These are phyloP conservation scores for Pyrus hybrid DNA, from an alignment of 331 rosid genomes.

Conservation along the genomic window DNA sequence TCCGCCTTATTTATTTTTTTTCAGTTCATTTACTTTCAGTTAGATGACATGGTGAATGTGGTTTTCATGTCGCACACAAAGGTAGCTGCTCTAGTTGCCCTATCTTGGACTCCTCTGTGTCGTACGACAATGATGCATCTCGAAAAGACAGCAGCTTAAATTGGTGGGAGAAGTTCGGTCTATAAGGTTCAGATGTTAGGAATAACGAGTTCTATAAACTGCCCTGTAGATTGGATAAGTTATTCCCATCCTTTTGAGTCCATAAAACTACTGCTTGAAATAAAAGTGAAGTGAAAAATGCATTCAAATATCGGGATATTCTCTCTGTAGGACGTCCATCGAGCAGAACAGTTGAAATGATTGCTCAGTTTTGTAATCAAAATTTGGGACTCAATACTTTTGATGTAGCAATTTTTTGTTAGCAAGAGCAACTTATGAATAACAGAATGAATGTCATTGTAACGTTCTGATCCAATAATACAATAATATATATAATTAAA, in stretches of 20 bases:
- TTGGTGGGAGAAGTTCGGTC: slow-evolving; percentile 74
- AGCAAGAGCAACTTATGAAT: too few relatives aligned
- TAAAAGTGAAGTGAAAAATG: not conserved
- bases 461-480: too few relatives aligned
- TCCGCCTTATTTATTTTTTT: not conserved
- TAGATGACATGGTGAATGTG: slow-evolving; percentile 36
- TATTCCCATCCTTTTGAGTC: slow-evolving; percentile 44
- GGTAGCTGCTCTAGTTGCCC: slow-evolving; percentile 53
- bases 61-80: slow-evolving; percentile 61
- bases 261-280: not conserved
- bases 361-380: not conserved
- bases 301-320: not conserved
- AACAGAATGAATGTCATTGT: too few relatives aligned
- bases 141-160: slow-evolving; percentile 34
- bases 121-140: slow-evolving; percentile 21
- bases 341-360: too few relatives aligned
- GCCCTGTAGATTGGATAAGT: slow-evolving; percentile 29
- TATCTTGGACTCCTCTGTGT: slow-evolving; percentile 33
- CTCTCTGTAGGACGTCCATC: too few relatives aligned
- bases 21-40: slow-evolving; percentile 25
- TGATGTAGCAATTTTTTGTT: too few relatives aligned
- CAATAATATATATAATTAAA: too few relatives aligned
- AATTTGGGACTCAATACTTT: not conserved
- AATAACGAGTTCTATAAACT: slow-evolving; percentile 39
- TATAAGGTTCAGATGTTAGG: slow-evolving; percentile 38